A percentile compares a stretch with the other conserved stretches of the same genome.
Conservation (phyloP, 2,329 filamentous ascomycete species). For the Aspergillus arachidicola region DNA sequence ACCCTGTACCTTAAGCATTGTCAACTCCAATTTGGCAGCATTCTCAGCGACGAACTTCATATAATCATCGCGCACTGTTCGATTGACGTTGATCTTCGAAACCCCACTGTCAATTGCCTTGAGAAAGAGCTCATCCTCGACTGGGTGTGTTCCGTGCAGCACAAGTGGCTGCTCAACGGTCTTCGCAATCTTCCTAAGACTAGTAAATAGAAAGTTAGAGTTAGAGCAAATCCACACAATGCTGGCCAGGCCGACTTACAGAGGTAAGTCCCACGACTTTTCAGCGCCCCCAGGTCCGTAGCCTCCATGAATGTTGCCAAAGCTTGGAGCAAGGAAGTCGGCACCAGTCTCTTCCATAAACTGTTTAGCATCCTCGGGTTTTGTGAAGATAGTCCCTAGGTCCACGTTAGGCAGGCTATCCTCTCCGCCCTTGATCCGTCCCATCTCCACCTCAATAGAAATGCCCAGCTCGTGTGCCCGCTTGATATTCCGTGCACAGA, state of each 20-base stretch:
- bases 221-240: too few species aligned
- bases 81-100: constrained; percentile 28
- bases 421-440: constrained; percentile 69
- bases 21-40: constrained; percentile 16
- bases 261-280: constrained; percentile 9
- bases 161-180: constrained; percentile 11
- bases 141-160: constrained; percentile 27
- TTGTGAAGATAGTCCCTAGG: constrained; percentile 63
- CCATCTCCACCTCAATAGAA: constrained; percentile 68
- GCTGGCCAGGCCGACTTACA: too few species aligned
- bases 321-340: constrained; percentile 66
- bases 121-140: constrained; percentile 23
- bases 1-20: constrained; percentile 11
- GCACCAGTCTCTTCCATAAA: constrained; percentile 66
- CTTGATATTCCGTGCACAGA: constrained; percentile 59
- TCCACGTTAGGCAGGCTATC: constrained; percentile 69
- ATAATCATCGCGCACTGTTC: constrained; percentile 29
- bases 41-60: constrained; percentile 21
- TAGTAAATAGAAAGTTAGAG: constrained; percentile 4
- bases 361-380: constrained; percentile 64
- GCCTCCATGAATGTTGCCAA: constrained; percentile 21
- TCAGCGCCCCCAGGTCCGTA: constrained; percentile 28
- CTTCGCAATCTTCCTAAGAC: neutral
- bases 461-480: constrained; percentile 40
- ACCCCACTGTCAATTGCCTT: constrained; percentile 21